Evolutionary conservation across 345 rosid genomes (phyloP), one percentile per base, ranked within the genome.

Genomic region (Euclidium syriacum): DNA sequence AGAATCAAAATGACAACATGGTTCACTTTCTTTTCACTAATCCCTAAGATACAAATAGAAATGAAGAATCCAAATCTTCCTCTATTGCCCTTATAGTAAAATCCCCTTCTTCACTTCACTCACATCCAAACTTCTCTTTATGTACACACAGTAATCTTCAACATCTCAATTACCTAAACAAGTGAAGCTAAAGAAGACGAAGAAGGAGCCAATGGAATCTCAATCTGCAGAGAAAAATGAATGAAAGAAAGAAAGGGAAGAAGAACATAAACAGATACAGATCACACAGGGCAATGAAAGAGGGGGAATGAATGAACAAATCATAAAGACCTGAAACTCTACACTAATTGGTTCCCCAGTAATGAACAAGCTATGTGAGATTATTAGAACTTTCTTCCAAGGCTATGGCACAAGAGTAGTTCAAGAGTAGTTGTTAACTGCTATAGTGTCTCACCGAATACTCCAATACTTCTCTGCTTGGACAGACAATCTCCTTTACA

Each of bases 361-460:
- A 35, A 42, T 44, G 41, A 9, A 12, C 18, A 42, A 33, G 73
- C 42, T 34, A 51, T 42, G 57, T 46, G 56, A 27, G 68, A 52
- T 68, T 53, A 61, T 52, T 58, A 30, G 38, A 42, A 20, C 4
- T 36, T 23, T 62, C 32, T 19, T 46, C 33, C 33, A 15, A 9
- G 29, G 43, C 49, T 52, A 65, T 60, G 55, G 50, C 18, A 15
- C n/a, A 14, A 52, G 35, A 1, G 16, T 59, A 7, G 2, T 35
- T 46, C 68, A 48, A 22, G 67, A 73, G 75, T 61, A 4, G 11
- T 27, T 52, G 61, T 80, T 83, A 94, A 59, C 79, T 59, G 81
- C 95, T 90, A 80, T 94, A 95, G 77, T 95, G 89, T 79, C 94
- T 90, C 84, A 71, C 67, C 3, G 76, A 65, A 44, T 59, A 65